Base-by-base conservation (phyloP, 2,329 filamentous ascomycete genomes). In the Botrytis porri region DNA sequence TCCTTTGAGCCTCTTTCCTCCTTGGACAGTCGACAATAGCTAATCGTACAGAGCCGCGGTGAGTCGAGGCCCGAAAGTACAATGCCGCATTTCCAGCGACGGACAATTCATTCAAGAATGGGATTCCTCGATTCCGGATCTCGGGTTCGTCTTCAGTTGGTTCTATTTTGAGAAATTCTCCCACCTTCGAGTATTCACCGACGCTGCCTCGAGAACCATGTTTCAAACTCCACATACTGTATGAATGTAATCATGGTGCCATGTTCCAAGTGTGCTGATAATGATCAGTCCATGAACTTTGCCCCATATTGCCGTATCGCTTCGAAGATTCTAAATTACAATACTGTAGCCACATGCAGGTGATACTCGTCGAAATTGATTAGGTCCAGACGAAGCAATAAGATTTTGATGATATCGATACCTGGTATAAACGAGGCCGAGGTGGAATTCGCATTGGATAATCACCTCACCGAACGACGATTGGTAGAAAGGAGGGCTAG, bases 1-100 rank as follows among this genome's bases (percentile, higher is more conserved):
- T 69, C 70, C 70, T 69, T 39, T 61, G 70, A 72, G 63, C 70
- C 41, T 72, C 70, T 61, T 60, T 51, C 10, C n/a, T 25, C 69
- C 37, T 41, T 60, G 18, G 51, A 45, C 29, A 18, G 35, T 43
- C 39, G 61, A 48, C 48, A 63, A 63, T 51, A 25, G 41, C 29
- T 48, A 12, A 16, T 54, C 57, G 65, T n/a, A 69, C 29, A 32
- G 35, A 59, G 64, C 45, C 45, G 64, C 25, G 48, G 45, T 32
- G 48, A 43, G 35, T 29, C 41, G 65, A 57, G 41, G 65, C 37
- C 25, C 57, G 48, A 69, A 57, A 69, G 48, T 32, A 39, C 48
- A 69, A 48, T 57, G 54, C 37, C 65, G 48, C 48, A 69, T 41
- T 51, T 69, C 48, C 65, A 48, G 51, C 65, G 39, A 57, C 48